These are phyloP conservation scores for Penicillium nordicum DNA, from an alignment of 2,329 filamentous ascomycete genomes.

Conservation along the genomic window DNA sequence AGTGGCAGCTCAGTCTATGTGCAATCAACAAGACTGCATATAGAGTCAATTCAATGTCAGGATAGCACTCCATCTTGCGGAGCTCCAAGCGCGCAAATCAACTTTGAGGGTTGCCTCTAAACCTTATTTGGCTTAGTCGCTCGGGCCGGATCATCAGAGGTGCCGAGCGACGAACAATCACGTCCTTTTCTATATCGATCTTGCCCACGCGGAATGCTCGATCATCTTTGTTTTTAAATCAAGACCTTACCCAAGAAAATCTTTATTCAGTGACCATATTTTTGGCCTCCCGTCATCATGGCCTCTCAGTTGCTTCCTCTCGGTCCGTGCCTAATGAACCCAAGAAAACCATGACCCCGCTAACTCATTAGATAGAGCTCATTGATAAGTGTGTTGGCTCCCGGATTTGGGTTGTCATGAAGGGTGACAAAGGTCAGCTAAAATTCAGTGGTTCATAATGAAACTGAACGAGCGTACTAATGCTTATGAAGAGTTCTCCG, in stretches of 20 bases:
- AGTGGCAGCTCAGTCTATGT: neutral
- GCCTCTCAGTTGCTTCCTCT: conserved; percentile 71
- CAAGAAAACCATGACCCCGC: conserved; percentile 14
- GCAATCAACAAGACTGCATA: neutral
- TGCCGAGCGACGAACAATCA: conserved; percentile 18
- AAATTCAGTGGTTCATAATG: neutral
- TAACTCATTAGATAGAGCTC: conserved; percentile 62
- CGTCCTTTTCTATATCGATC: conserved; percentile 21
- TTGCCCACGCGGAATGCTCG: conserved; percentile 5
- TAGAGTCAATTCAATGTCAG: neutral
- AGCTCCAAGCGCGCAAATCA: conserved; percentile 1
- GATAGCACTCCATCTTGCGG: neutral
- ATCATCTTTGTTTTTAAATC: neutral
- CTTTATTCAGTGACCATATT: too few species aligned
- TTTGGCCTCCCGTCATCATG: conserved; percentile 46
- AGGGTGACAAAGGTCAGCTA: conserved; percentile 84
- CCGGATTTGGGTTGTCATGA: conserved; percentile 98
- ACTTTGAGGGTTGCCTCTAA: neutral
- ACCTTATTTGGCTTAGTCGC: conserved; percentile 5
- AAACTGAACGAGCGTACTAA: conserved; percentile 12
- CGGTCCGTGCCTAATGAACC: conserved; percentile 46
- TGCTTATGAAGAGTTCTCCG: conserved; percentile 73
- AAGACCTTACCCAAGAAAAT: neutral
- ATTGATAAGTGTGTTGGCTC: conserved; percentile 99
- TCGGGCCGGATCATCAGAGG: conserved; percentile 23